Percentiles rank a stretch among this genome's conserved stretches.
These are phyloP conservation scores for Porcisia hertigi DNA, from an alignment of 208 protist species.

Conservation along the genomic window DNA sequence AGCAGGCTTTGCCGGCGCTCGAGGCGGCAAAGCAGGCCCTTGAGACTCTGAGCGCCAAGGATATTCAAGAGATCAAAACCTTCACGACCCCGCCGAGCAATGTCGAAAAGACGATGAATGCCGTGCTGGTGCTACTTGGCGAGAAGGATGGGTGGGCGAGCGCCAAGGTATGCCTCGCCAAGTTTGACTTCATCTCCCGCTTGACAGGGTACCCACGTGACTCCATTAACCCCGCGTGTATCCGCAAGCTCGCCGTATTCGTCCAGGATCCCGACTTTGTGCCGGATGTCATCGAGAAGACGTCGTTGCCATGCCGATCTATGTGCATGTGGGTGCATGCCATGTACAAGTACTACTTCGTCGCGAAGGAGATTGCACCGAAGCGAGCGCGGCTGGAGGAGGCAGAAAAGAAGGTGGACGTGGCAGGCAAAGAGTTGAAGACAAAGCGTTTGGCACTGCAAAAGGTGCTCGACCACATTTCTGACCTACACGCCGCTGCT, in stretches of 20 bases:
- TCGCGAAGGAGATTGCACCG: slow-evolving; percentile 90
- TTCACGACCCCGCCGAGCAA: slow-evolving; percentile 89
- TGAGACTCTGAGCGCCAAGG: slow-evolving; percentile 89
- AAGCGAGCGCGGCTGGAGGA: slow-evolving; percentile 76
- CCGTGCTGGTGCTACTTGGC: slow-evolving; percentile 92
- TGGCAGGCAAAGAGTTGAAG: slow-evolving; percentile 53
- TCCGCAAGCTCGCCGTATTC: slow-evolving; percentile 91
- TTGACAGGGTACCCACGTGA: slow-evolving; percentile 92
- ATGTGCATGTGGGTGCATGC: slow-evolving; percentile 96
- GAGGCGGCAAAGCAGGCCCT: slow-evolving; percentile 91
- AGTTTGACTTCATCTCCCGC: slow-evolving; percentile 88
- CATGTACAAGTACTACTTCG: slow-evolving; percentile 93
- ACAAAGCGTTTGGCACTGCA: slow-evolving; percentile 75
- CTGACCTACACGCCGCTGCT: slow-evolving; percentile 67
- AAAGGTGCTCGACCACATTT: slow-evolving; percentile 78
- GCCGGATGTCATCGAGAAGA: slow-evolving; percentile 92
- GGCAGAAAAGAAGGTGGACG: slow-evolving; percentile 81
- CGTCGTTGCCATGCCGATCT: slow-evolving; percentile 91
- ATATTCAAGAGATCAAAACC: slow-evolving; percentile 94
- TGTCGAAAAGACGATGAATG: slow-evolving; percentile 93
- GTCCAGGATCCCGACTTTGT: slow-evolving; percentile 92
- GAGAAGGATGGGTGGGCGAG: slow-evolving; percentile 93
- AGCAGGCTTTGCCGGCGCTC: slow-evolving; percentile 93
- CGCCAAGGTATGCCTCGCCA: slow-evolving; percentile 85
- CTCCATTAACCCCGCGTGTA: slow-evolving; percentile 72